Conservation (phyloP, 345 rosid species). For the Excoecaria agallocha region DNA sequence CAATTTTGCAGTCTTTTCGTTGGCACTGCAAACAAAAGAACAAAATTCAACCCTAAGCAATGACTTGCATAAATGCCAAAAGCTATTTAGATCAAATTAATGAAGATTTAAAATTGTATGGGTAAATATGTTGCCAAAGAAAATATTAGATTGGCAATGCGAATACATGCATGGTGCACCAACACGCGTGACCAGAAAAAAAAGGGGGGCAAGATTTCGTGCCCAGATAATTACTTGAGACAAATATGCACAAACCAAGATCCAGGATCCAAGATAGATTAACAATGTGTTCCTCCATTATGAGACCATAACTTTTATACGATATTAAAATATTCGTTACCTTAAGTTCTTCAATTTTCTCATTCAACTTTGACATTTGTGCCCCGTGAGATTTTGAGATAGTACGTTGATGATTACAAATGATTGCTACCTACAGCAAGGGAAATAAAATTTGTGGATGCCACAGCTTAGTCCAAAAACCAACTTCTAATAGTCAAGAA, state of each 20-base stretch:
- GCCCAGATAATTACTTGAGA: background rate
- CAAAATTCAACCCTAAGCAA: conserved; percentile 18
- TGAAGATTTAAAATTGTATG: background rate
- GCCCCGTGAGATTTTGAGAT: conserved; percentile 77
- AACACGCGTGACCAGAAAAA: background rate
- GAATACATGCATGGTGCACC: background rate
- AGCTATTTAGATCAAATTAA: background rate
- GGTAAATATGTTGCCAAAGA: background rate
- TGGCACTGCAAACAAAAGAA: conserved; percentile 42
- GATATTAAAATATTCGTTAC: conserved; percentile 29
- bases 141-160: background rate
- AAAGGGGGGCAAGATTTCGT: background rate
- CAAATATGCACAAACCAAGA: background rate
- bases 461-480: background rate
- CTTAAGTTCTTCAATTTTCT: conserved; percentile 73
- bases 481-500: background rate
- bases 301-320: background rate
- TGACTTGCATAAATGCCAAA: background rate
- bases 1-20: conserved; percentile 61
- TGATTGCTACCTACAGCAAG: conserved; percentile 82
- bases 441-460: conserved; percentile 18
- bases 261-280: background rate
- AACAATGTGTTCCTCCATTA: background rate
- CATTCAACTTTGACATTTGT: conserved; percentile 74
- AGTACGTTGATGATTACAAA: conserved; percentile 96